Conservation (phyloP, 306 rosid genomes). For the Cucurbita argyrosperma region DNA sequence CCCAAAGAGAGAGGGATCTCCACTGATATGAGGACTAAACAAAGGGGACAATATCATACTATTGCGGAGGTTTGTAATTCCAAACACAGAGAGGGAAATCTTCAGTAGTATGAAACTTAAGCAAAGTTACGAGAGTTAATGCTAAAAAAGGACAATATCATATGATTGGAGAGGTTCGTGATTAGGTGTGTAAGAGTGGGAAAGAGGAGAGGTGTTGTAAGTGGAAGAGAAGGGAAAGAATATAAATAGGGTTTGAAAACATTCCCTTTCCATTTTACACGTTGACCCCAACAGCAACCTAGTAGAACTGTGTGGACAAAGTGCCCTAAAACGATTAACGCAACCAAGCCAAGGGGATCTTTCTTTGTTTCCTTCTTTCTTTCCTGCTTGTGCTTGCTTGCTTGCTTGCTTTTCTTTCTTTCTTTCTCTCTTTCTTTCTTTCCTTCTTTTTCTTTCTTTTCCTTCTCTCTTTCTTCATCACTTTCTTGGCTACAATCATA, state of each 20-base stretch:
- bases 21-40: no score
- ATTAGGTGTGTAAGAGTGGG: no score
- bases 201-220: background rate
- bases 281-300: slow-evolving; percentile 45
- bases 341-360: background rate
- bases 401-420: no score
- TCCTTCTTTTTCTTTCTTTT: background rate
- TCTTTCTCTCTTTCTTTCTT: background rate
- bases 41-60: no score
- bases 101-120: no score
- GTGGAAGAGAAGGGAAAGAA: slow-evolving; percentile 21
- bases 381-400: no score
- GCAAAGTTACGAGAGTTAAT: no score
- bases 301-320: background rate
- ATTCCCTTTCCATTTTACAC: slow-evolving; percentile 28
- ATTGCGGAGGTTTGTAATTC: no score
- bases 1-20: no score
- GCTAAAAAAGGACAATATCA: no score
- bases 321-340: background rate
- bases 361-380: background rate
- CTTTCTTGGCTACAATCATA: background rate
- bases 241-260: slow-evolving; percentile 5
- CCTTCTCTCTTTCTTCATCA: background rate
- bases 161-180: no score
- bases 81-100: slow-evolving; percentile 8